These are phyloP conservation scores for Mortierella sp. DNA, from an alignment of 371 early-diverging fungal species.

Conservation along the genomic window DNA sequence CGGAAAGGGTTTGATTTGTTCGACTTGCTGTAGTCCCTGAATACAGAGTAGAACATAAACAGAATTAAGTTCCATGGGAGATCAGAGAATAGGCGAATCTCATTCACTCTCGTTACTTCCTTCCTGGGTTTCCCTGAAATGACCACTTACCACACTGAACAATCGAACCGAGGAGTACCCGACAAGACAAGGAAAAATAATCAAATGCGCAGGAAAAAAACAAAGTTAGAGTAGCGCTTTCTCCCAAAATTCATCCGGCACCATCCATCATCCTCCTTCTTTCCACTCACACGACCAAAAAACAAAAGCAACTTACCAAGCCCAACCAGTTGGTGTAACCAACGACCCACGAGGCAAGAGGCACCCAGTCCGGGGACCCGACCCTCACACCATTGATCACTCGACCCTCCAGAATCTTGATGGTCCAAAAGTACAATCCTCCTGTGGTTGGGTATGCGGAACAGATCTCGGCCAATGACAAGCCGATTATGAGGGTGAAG, in stretches of 20 bases:
- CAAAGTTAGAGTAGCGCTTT: background rate
- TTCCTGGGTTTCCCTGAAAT: background rate
- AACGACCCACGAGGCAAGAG: slow-evolving; percentile 68
- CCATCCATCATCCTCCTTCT: background rate
- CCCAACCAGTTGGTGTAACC: slow-evolving; percentile 76
- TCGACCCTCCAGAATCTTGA: slow-evolving; percentile 48
- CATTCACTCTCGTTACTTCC: background rate
- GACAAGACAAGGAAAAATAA: background rate
- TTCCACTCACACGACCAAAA: background rate
- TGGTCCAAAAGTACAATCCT: slow-evolving; percentile 78
- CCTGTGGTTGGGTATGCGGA: slow-evolving; percentile 81
- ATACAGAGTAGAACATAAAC: background rate
- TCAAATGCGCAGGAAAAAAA: background rate
- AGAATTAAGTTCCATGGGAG: background rate
- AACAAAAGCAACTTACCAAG: slow-evolving; percentile 49
- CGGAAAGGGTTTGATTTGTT: background rate
- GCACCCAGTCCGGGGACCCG: slow-evolving; percentile 68
- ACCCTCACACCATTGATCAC: slow-evolving; percentile 60
- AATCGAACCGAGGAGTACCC: background rate
- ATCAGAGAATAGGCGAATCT: background rate
- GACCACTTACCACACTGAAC: slow-evolving; percentile 12
- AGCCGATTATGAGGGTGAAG: slow-evolving; percentile 75
- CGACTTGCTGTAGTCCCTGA: background rate
- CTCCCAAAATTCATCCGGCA: background rate
- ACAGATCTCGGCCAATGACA: slow-evolving; percentile 83